Base-by-base conservation (phyloP, 306 rosid species). In the Rosa multiflora region DNA sequence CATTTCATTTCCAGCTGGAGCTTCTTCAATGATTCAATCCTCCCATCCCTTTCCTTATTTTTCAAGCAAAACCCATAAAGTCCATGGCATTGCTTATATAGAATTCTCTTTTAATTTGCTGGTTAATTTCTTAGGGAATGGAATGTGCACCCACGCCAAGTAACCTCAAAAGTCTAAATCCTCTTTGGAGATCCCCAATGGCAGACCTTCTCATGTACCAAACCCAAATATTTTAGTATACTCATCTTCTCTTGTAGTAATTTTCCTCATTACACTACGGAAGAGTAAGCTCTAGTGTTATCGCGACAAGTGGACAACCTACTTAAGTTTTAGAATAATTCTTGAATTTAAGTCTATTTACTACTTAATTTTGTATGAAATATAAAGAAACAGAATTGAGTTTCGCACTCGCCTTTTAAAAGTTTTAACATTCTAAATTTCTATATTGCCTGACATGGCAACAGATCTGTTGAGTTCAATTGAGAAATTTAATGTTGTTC, bases 1-100 rank as follows among this genome's bases (percentile, higher is more conserved):
- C 70, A 15, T 66, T 15, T 15, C 9, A 63, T 63, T 32, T 26
- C 18, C 78, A 72, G 44, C 76, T 43, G 81, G 55, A 23, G 7
- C 67, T 61, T 61, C 39, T 26, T 21, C 18, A 58, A 40, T 39
- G 37, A 32, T 32, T 32, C 37, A 2, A 32, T 32, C 73, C 72
- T 18, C 51, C 72, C 13, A 26, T 74, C 61, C 17, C 10, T 39
- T 74, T 43, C 15, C 42, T 83, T 32, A 42, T 49, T 55, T 56
- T 15, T 26, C 42, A 72, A 72, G 76, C 63, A 49, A 49, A 49
- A 15, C 40, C 62, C 5, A 15, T 15, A 15, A 67, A 37, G 47
- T 37, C 71, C 43, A 35, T 14, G 69, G 0, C 69, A 35, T 64
- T 56, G 42, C 37, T 5, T 63, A 35, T 14, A 29, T 63, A 29